These are phyloP conservation scores for Crithidia expoeki DNA, from an alignment of 208 protist genomes.

Conservation along the genomic window DNA sequence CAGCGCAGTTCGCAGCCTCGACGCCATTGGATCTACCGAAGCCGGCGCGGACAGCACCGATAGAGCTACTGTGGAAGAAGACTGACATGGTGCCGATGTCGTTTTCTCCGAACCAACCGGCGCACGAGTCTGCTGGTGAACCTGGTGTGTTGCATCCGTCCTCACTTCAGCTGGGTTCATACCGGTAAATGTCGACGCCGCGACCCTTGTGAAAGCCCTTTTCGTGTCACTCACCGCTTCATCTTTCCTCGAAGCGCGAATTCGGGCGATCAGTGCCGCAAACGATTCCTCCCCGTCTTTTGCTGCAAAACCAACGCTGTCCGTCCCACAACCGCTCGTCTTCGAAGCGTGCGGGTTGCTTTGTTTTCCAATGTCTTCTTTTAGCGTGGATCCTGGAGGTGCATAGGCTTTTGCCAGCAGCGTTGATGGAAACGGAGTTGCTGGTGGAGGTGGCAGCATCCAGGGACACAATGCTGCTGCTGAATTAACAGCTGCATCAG, in stretches of 20 bases:
- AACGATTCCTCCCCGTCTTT: conserved; percentile 31
- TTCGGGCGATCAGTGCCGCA: conserved; percentile 26
- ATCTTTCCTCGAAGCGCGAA: conserved; percentile 18
- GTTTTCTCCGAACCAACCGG: too few relatives aligned
- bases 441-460: conserved; percentile 1
- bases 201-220: not conserved
- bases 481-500: not conserved
- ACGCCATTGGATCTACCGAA: conserved; percentile 5
- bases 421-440: not conserved
- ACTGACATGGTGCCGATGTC: too few relatives aligned
- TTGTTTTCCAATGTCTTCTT: not conserved
- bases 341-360: not conserved
- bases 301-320: conserved; percentile 36
- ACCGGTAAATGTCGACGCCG: not conserved
- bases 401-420: not conserved
- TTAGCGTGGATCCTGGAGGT: too few relatives aligned
- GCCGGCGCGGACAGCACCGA: not conserved
- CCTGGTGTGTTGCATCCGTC: too few relatives aligned
- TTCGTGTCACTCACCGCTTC: not conserved
- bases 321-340: conserved; percentile 26
- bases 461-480: not conserved
- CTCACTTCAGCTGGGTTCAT: too few relatives aligned
- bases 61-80: not conserved
- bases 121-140: too few relatives aligned
- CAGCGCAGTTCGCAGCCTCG: conserved; percentile 20